phyloP scores from a whole-genome alignment of 257 asterid species.

The Fraxinus anomala region DNA sequence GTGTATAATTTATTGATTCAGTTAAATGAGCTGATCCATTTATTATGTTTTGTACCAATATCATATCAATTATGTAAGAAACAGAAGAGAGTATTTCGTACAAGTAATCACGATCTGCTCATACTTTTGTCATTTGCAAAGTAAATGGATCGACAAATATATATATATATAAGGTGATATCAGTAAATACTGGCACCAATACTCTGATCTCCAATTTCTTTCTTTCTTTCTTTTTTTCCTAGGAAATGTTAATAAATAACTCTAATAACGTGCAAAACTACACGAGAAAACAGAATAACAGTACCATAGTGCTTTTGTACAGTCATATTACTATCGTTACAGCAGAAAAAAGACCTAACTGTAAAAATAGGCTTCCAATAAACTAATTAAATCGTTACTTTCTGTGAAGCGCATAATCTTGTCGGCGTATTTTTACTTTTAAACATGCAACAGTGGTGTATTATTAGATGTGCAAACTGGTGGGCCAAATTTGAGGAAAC shows the following conservation, averaged over 20 bases:
- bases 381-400: not conserved
- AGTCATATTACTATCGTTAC: not conserved
- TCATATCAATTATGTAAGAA: too few species aligned
- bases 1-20: not conserved
- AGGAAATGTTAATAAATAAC: not conserved
- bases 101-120: not conserved
- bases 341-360: not conserved
- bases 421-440: too few species aligned
- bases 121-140: not conserved
- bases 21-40: too few species aligned
- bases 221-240: too few species aligned
- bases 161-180: not conserved
- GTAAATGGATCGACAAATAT: not conserved
- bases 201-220: not conserved
- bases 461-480: too few species aligned
- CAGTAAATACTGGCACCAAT: too few species aligned
- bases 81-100: too few species aligned
- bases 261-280: not conserved
- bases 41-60: too few species aligned
- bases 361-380: not conserved
- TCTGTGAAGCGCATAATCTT: too few species aligned
- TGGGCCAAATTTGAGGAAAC: too few species aligned
- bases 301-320: not conserved
- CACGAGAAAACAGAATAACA: not conserved
- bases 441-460: too few species aligned